phyloP scores from a whole-genome alignment of 2,329 filamentous ascomycete species.

The Cylindrodendrum hubeiense region DNA sequence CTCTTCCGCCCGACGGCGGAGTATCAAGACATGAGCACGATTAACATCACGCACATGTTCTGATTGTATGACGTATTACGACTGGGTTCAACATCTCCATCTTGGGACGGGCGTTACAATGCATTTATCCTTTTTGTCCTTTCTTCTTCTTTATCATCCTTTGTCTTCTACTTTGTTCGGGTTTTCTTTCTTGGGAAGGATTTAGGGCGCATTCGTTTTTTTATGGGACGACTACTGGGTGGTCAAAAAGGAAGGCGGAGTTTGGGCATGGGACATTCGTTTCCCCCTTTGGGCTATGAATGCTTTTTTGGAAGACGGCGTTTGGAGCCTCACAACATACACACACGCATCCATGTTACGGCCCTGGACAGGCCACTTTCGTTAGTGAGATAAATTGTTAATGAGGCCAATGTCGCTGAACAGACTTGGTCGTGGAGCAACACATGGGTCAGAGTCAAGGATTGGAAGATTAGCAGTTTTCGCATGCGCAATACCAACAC shows the following conservation, averaged over 20 bases:
- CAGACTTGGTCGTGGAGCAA: conserved; percentile 26
- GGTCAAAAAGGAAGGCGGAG: conserved; percentile 38
- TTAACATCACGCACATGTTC: conserved; percentile 14
- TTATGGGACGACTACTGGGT: conserved; percentile 28
- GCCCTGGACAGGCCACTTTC: conserved; percentile 40
- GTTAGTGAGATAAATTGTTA: conserved; percentile 38
- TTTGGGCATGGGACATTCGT: conserved; percentile 34
- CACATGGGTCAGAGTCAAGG: conserved; percentile 20
- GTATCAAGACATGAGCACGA: conserved; percentile 50
- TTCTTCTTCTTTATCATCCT: conserved; percentile 31
- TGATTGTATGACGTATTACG: conserved; percentile 39
- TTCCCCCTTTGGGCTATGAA: conserved; percentile 32
- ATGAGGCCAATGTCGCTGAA: conserved; percentile 33
- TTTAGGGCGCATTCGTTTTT: conserved; percentile 9
- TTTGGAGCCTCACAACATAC: conserved; percentile 30
- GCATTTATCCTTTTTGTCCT: neutral
- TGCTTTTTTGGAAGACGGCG: conserved; percentile 28
- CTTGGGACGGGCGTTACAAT: conserved; percentile 34
- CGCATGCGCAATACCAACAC: conserved; percentile 32
- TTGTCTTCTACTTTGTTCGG: conserved; percentile 32
- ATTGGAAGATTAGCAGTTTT: conserved; percentile 28
- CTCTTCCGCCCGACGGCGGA: conserved; percentile 52
- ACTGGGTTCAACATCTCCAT: conserved; percentile 33
- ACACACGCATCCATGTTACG: conserved; percentile 36
- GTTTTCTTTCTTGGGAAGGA: conserved; percentile 16